phyloP scores from a whole-genome alignment of 352 stramenopile species.

The Globisporangium perplexum region DNA sequence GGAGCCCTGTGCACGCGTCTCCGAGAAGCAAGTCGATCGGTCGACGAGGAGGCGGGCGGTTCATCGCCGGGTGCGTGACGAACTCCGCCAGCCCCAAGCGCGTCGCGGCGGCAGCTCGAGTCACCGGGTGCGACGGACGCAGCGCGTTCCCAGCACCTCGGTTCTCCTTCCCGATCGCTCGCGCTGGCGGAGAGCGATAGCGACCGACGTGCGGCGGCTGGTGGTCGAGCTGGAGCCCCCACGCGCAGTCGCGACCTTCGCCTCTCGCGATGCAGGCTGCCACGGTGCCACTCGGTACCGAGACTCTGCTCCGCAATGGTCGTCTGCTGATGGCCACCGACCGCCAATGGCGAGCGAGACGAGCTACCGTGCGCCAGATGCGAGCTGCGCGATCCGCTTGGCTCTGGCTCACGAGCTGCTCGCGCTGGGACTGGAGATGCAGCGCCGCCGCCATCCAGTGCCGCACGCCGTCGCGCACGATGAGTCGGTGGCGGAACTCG shows the following conservation, averaged over 20 bases:
- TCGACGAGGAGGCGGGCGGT: slow-evolving; percentile 29
- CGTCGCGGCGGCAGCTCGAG: too few species aligned
- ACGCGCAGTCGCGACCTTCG: neutral
- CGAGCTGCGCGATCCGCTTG: slow-evolving; percentile 10
- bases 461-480: slow-evolving; percentile 14
- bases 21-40: slow-evolving; percentile 24
- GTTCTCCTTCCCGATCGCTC: slow-evolving; percentile 1
- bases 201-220: neutral
- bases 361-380: slow-evolving; percentile 14
- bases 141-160: neutral
- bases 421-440: slow-evolving; percentile 11
- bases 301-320: neutral
- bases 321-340: slow-evolving; percentile 3
- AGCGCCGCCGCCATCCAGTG: slow-evolving; percentile 17
- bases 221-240: neutral
- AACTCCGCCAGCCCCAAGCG: slow-evolving; percentile 20
- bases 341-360: slow-evolving; percentile 16
- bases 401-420: slow-evolving; percentile 1
- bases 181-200: slow-evolving; percentile 1
- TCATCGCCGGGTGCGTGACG: slow-evolving; percentile 21
- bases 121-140: neutral
- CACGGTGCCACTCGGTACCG: neutral
- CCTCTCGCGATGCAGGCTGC: neutral
- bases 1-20: neutral
- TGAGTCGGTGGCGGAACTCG: slow-evolving; percentile 13